A percentile compares a stretch with the other conserved stretches of the same genome.
Evolutionary conservation across 257 asterid genomes (phyloP).

Genomic region (Salvia miltiorrhiza): DNA sequence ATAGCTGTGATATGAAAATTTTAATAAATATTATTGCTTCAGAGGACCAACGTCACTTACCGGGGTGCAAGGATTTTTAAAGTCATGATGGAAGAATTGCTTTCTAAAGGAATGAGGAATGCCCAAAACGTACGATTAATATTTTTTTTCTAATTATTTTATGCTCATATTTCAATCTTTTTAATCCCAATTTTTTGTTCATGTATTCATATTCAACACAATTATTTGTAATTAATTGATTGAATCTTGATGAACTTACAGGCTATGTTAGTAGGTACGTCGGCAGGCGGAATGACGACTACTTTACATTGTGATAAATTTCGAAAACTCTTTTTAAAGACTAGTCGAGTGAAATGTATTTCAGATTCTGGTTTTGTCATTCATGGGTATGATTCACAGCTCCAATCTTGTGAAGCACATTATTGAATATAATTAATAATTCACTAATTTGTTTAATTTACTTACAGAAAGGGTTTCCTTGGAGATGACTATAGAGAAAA

Average conservation of each 20-base stretch:
- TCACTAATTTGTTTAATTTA: background rate
- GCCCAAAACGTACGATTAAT: conserved; percentile 31
- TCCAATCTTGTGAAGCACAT: background rate
- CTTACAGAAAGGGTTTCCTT: conserved; percentile 25
- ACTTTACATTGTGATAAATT: conserved; percentile 43
- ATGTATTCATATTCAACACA: too few species aligned
- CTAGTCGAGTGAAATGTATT: conserved; percentile 36
- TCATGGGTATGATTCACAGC: conserved; percentile 22
- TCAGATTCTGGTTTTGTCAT: conserved; percentile 46
- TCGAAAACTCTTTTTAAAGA: conserved; percentile 24
- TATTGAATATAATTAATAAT: background rate
- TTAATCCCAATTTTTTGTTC: too few species aligned
- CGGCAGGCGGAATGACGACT: conserved; percentile 52
- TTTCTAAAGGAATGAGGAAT: conserved; percentile 34
- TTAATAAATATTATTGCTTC: background rate
- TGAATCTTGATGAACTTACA: background rate
- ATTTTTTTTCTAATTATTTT: background rate
- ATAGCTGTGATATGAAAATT: background rate
- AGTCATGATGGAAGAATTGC: conserved; percentile 30
- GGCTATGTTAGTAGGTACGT: conserved; percentile 42
- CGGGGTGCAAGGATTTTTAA: conserved; percentile 44
- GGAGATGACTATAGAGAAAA: conserved; percentile 12
- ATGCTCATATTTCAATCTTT: background rate
- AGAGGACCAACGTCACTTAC: conserved; percentile 28
- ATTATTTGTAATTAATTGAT: background rate